Conservation (phyloP, 768 basidiomycete species). For the Phaeotremella skinneri region DNA sequence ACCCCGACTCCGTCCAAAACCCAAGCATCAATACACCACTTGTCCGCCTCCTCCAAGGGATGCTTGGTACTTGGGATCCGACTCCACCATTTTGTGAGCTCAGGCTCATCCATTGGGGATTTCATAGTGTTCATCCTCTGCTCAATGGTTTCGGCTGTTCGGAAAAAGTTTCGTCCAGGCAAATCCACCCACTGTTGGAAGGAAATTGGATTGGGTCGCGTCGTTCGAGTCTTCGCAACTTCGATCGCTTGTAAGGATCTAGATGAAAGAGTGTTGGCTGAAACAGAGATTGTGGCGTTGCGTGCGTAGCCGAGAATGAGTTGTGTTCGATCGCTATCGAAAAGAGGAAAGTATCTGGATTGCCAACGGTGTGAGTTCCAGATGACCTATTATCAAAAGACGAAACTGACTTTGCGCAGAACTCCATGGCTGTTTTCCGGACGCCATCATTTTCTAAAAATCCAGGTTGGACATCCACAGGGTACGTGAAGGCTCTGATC, state of each 20-base stretch:
- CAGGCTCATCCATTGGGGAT: constrained; percentile 62
- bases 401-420: constrained; percentile 53
- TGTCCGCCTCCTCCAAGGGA: constrained; percentile 72
- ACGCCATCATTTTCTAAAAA: constrained; percentile 62
- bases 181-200: constrained; percentile 32
- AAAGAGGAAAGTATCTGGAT: constrained; percentile 74
- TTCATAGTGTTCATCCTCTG: constrained; percentile 59
- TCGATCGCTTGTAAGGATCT: constrained; percentile 52
- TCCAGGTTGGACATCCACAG: constrained; percentile 55
- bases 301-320: constrained; percentile 75
- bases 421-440: constrained; percentile 76
- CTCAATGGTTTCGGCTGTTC: constrained; percentile 50
- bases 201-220: constrained; percentile 33
- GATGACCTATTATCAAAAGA: not conserved
- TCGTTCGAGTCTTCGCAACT: constrained; percentile 59
- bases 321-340: constrained; percentile 69
- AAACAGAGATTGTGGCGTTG: constrained; percentile 85
- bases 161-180: constrained; percentile 45
- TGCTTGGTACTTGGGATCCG: constrained; percentile 75
- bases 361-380: not conserved
- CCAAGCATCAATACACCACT: constrained; percentile 85
- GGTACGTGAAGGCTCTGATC: constrained; percentile 65
- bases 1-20: constrained; percentile 55
- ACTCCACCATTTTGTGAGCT: constrained; percentile 60
- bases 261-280: constrained; percentile 75